Evolutionary conservation across 176 grass and related monocot species (phyloP).

Genomic region (Themeda triandra): DNA sequence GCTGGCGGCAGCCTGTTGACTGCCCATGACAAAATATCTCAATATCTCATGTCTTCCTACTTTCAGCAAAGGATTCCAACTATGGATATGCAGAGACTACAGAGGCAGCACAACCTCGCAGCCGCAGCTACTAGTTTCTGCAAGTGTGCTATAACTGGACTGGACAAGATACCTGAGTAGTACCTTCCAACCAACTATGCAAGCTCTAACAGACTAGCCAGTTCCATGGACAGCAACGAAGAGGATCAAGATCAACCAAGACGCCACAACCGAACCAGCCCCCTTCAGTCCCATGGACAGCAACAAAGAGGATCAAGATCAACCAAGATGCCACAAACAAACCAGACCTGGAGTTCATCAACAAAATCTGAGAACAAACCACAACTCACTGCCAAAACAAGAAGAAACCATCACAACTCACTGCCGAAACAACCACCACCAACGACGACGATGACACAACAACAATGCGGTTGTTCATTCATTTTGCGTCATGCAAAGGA

Average conservation of each 20-base stretch:
- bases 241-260: background rate
- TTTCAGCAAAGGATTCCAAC: background rate
- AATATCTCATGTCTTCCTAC: background rate
- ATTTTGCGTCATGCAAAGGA: background rate
- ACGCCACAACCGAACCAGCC: background rate
- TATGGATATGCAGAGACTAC: background rate
- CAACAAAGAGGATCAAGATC: background rate
- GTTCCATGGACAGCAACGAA: background rate
- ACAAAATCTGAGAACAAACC: background rate
- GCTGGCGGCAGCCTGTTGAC: no score
- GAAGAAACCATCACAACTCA: background rate
- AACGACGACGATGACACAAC: background rate
- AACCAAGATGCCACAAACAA: background rate
- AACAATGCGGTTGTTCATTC: constrained; percentile 2
- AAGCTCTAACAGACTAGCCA: background rate
- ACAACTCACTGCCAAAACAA: background rate
- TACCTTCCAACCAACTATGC: background rate
- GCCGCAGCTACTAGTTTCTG: no score
- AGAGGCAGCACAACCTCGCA: background rate
- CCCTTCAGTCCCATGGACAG: no score
- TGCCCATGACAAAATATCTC: no score
- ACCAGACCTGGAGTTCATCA: background rate
- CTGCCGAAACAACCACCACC: background rate
- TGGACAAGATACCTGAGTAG: no score
- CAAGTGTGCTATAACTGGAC: background rate